Evolutionary conservation across 2,329 filamentous ascomycete species (phyloP).

Genomic region (Fusarium longipes): DNA sequence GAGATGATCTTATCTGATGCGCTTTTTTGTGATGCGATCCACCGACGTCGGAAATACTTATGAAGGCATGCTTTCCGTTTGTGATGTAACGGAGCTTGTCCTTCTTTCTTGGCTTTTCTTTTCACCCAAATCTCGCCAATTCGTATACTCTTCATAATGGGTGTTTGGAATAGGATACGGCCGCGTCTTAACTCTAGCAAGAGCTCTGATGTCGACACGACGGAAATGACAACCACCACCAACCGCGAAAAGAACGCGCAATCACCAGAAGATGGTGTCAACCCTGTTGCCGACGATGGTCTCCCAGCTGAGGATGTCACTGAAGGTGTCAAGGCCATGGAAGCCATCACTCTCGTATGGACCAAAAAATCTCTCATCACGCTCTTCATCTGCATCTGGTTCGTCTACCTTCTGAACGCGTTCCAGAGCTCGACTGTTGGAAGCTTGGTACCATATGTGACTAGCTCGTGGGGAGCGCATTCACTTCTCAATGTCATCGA

Average conservation of each 20-base stretch:
- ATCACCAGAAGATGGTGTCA: slow-evolving; percentile 18
- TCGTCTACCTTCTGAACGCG: slow-evolving; percentile 13
- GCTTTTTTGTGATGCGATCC: slow-evolving; percentile 17
- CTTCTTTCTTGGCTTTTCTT: not conserved
- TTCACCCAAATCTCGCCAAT: too few relatives aligned
- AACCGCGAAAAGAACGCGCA: slow-evolving; percentile 16
- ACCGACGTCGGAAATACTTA: slow-evolving; percentile 9
- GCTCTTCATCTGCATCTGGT: slow-evolving; percentile 25
- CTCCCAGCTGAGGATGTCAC: slow-evolving; percentile 29
- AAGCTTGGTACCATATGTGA: slow-evolving; percentile 9
- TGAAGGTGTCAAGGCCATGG: slow-evolving; percentile 35
- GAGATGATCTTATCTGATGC: slow-evolving; percentile 43
- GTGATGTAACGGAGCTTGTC: not conserved
- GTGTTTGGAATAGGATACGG: slow-evolving; percentile 1
- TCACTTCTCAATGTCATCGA: slow-evolving; percentile 18
- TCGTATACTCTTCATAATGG: not conserved
- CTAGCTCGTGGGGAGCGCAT: slow-evolving; percentile 2
- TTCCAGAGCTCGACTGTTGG: slow-evolving; percentile 54
- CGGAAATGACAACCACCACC: not conserved
- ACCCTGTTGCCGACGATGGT: not conserved
- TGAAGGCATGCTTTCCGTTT: not conserved
- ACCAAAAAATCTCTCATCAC: slow-evolving; percentile 3
- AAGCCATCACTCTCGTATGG: slow-evolving; percentile 23
- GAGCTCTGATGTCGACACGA: slow-evolving; percentile 8
- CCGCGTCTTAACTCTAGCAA: not conserved